Evolutionary conservation across 257 asterid species (phyloP).

Genomic region (Solanum ossicruentum): DNA sequence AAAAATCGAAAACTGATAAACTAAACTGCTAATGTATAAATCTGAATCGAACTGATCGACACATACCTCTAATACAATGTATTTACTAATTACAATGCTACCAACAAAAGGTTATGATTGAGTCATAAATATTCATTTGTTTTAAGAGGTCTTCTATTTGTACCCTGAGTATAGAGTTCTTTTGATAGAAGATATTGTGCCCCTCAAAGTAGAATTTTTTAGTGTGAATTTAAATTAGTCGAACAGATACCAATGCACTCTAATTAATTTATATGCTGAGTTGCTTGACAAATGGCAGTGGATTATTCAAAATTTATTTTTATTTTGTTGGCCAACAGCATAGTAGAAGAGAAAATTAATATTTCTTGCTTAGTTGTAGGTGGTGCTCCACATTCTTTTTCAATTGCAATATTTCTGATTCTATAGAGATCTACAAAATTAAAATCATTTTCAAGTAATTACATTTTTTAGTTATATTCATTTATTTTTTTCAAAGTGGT

Average conservation of each 20-base stretch:
- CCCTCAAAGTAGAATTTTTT: too few relatives aligned
- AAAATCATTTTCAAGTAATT: neutral
- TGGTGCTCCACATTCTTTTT: neutral
- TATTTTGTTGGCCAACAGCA: neutral
- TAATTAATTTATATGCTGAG: neutral
- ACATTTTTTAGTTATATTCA: neutral
- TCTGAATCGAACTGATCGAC: accelerated
- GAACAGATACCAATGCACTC: neutral
- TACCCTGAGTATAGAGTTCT: too few relatives aligned
- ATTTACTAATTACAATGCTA: too few relatives aligned
- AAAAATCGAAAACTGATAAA: too few relatives aligned
- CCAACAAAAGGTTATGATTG: too few relatives aligned
- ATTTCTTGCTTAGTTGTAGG: neutral
- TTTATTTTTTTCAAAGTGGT: neutral
- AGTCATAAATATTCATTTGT: too few relatives aligned
- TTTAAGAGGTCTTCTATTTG: too few relatives aligned
- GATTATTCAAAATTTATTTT: neutral
- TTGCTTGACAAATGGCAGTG: neutral
- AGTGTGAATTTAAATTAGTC: neutral
- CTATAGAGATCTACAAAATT: neutral
- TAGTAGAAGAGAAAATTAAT: neutral
- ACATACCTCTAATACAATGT: too few relatives aligned
- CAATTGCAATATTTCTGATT: neutral
- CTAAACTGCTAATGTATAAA: too few relatives aligned
- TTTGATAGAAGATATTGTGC: too few relatives aligned